Base-by-base conservation (phyloP, 805 yeast genomes). In the Yarrowia deformans region DNA sequence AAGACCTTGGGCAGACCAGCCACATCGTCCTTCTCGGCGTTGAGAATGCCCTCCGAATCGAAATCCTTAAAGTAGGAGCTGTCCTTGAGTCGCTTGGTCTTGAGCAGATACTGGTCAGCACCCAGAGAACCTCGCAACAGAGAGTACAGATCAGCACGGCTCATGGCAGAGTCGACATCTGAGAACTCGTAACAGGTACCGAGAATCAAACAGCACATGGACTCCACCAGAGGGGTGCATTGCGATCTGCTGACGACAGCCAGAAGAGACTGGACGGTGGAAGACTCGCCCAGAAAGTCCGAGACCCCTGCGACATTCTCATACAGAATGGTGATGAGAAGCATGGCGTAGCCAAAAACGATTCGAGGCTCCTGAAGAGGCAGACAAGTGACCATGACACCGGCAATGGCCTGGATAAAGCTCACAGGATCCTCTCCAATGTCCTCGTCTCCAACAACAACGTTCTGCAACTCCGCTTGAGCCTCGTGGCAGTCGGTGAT, bases 181-280 rank as follows among this genome's bases (percentile, higher is more conserved):
- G 88, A 82, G 75, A 93, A 94, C 71, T 93, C 98, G 75, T 91
- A 95, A 0, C 87, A 82, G 1, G 90, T 82, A 46, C 97, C 97
- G 12, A 95, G 75, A 32, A 93, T 78, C 29, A 89, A 80, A 0
- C 91, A 83, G 3, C 89, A 84, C 83, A 93, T 81, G 1, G 97
- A 93, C 75, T 90, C 91, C 0, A 88, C 85, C 10, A 90, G 77
- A 4, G 86, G 79, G 37, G 86, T 81, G 5, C 64, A 64, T 2
- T 71, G 73, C 67, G 84, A 77, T 37, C 84, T 85, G 1, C 87
- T 83, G 12, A 91, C 80, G 70, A 86, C 89, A 0, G 93, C 85
- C 4, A 94, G 77, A 10, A 94, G 78, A 0, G 94, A 84, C 71
- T 86, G 89, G 5, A 90, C 76, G n/a, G 84, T 84, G 0, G 94